Evolutionary conservation across 306 rosid genomes (phyloP), one percentile per base, ranked within the genome.

Genomic region (Mimosa pudica): DNA sequence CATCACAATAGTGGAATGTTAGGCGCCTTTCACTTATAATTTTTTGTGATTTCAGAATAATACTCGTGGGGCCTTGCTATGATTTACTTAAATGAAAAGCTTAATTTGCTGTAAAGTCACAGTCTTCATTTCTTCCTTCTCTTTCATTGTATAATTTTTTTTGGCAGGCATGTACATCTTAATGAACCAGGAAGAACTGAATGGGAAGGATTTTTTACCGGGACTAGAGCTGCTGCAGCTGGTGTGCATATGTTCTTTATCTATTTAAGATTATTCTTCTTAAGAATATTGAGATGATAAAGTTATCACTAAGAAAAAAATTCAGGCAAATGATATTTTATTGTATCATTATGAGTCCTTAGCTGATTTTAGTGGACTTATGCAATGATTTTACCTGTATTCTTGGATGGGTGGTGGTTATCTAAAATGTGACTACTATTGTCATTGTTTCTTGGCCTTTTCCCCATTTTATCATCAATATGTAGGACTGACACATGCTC

Each of bases 201-300:
- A 17, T 92, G 98, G 98, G 98, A 95, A 82, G 98, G 98, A 75
- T 95, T 95, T 91, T 89, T 85, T 55, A 89, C 96, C 0, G 97
- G 98, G 64, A 95, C 97, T 46, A 85, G 79, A 87, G 98, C 98
- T 74, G 98, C 98, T 36, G 98, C 98, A 79, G 98, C 98, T 79
- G 98, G 98, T 95, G 78, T 76, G 83, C 61, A 48, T 69, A 81
- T 74, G 47, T 55, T 74, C 77, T 66, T 80, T 73, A 51, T 49
- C 57, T 72, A 11, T 77, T 79, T 33, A 49, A 52, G 49, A 65
- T 67, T 83, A 61, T 54, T 54, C 61, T 54, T 17, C 58, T 60
- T 73, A 7, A 73, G 49, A 68, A 52, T 42, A 58, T 73, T 35
- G 38, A 72, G 66, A 58, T 70, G 76, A 41, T 55, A 6, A 79